Conservation (phyloP, 2,329 filamentous ascomycete species). For the Alternaria sp. region DNA sequence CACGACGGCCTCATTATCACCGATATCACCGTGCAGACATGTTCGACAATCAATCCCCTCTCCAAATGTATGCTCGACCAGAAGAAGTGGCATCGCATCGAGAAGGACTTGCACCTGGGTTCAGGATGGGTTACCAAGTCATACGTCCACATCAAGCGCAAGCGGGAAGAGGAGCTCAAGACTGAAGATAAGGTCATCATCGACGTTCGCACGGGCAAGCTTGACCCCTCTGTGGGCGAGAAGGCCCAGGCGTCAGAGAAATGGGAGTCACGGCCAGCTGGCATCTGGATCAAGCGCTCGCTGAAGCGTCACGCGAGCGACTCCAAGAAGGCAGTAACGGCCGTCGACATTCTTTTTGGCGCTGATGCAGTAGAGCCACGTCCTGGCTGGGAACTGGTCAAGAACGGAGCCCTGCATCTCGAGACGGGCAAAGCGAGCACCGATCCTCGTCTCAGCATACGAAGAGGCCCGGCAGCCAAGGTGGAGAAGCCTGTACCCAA, state of each 20-base stretch:
- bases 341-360: slow-evolving; percentile 86
- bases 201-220: slow-evolving; percentile 77
- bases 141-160: slow-evolving; percentile 83
- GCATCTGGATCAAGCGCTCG: slow-evolving; percentile 84
- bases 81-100: slow-evolving; percentile 80
- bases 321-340: slow-evolving; percentile 77
- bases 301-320: slow-evolving; percentile 77
- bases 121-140: slow-evolving; percentile 78
- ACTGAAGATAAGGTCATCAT: slow-evolving; percentile 80
- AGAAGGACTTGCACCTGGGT: slow-evolving; percentile 88
- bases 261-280: slow-evolving; percentile 81
- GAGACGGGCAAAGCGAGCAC: slow-evolving; percentile 69
- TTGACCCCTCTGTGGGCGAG: slow-evolving; percentile 70
- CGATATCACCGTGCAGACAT: slow-evolving; percentile 81
- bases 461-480: slow-evolving; percentile 73
- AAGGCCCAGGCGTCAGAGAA: slow-evolving; percentile 66
- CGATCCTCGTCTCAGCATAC: slow-evolving; percentile 79
- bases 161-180: slow-evolving; percentile 83
- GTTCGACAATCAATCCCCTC: slow-evolving; percentile 76
- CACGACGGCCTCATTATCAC: slow-evolving; percentile 86
- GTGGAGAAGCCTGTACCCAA: slow-evolving; percentile 75
- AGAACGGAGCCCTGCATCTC: slow-evolving; percentile 71
- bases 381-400: slow-evolving; percentile 81
- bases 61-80: slow-evolving; percentile 79
- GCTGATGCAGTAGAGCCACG: slow-evolving; percentile 91